phyloP scores from a whole-genome alignment of 1,139 yeast species.

The Sugiyamaella castrensis region DNA sequence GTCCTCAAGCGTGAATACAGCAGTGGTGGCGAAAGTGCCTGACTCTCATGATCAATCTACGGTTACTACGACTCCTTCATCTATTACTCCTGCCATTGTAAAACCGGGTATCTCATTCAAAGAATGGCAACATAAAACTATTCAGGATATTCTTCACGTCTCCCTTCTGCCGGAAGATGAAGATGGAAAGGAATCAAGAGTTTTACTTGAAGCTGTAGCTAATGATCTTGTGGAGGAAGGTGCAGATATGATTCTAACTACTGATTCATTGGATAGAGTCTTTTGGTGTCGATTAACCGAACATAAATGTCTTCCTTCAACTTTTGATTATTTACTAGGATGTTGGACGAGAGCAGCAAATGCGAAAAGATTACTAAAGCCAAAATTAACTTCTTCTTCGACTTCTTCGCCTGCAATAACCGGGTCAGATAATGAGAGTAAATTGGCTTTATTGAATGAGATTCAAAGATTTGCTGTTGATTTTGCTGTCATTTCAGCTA shows the following conservation, averaged over 20 bases:
- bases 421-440: constrained; percentile 18
- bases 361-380: constrained; percentile 17
- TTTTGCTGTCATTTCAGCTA: constrained; percentile 21
- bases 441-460: constrained; percentile 17
- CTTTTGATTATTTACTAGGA: constrained; percentile 28
- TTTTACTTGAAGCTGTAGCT: constrained; percentile 19
- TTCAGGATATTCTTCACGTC: constrained; percentile 24
- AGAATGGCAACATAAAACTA: constrained; percentile 25
- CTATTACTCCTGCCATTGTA: background rate
- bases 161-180: constrained; percentile 22
- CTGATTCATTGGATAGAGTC: constrained; percentile 31
- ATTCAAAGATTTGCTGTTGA: constrained; percentile 20
- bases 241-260: constrained; percentile 17
- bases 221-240: constrained; percentile 21
- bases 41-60: background rate
- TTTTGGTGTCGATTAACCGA: constrained; percentile 33
- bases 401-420: too few relatives aligned
- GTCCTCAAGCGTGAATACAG: background rate
- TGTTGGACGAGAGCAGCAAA: constrained; percentile 25
- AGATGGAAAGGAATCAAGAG: background rate
- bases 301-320: constrained; percentile 21
- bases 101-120: constrained; percentile 15
- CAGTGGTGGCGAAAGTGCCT: too few relatives aligned
- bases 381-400: constrained; percentile 11
- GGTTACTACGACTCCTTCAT: background rate